Evolutionary conservation across 2,329 filamentous ascomycete species (phyloP).

Genomic region (Rutstroemia sp.): DNA sequence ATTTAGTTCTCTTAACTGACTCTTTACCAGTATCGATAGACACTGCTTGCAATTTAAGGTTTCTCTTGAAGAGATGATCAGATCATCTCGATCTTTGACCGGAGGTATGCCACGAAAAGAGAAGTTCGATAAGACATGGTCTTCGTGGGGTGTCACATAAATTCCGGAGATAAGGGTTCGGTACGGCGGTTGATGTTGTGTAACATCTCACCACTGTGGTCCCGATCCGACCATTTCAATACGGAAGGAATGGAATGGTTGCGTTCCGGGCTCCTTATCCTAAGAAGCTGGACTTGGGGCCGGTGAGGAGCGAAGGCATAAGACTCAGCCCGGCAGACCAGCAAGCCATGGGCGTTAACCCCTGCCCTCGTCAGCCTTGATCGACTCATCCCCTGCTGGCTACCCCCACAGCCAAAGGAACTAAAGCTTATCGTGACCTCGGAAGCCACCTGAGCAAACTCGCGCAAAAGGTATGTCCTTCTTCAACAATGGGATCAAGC

Average conservation of each 20-base stretch:
- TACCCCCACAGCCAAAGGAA: neutral
- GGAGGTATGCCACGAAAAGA: neutral
- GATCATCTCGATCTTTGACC: neutral
- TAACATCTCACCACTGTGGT: neutral
- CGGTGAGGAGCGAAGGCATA: too few species aligned
- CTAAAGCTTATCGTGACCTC: conserved; percentile 8
- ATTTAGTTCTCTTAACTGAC: neutral
- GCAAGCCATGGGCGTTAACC: too few species aligned
- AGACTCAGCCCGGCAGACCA: too few species aligned
- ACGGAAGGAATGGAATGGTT: too few species aligned
- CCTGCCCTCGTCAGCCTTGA: neutral
- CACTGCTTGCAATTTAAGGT: too few species aligned
- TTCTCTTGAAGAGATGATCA: neutral
- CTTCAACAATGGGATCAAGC: neutral
- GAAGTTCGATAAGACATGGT: neutral
- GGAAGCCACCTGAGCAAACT: neutral
- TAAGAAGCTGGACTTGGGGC: too few species aligned
- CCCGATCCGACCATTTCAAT: too few species aligned
- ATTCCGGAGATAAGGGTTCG: conserved; percentile 2
- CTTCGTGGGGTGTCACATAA: neutral
- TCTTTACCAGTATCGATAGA: neutral
- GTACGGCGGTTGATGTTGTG: neutral
- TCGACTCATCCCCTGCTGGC: neutral
- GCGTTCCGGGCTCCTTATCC: too few species aligned
- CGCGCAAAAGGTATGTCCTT: conserved; percentile 1